Conservation (phyloP, 192 early-diverging fungal genomes). For the Rhizophlyctis rosea region DNA sequence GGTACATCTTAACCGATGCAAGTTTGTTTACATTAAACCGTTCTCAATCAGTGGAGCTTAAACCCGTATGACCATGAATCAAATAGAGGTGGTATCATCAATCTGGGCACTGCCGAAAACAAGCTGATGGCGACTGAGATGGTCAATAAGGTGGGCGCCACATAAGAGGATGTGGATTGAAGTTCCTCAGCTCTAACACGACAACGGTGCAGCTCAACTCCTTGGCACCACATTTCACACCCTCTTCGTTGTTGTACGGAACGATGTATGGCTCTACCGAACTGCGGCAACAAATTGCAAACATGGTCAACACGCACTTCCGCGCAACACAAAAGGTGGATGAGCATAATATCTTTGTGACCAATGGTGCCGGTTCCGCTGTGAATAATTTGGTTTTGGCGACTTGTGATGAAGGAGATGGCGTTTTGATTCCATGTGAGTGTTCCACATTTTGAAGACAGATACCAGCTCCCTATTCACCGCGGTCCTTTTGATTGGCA, state of each 20-base stretch:
- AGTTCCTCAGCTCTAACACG: too few relatives aligned
- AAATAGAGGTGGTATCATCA: slow-evolving; percentile 73
- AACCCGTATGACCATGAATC: slow-evolving; percentile 35
- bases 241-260: slow-evolving; percentile 34
- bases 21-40: too few relatives aligned
- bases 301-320: slow-evolving; percentile 66
- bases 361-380: slow-evolving; percentile 64
- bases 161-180: background rate
- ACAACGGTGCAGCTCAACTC: slow-evolving; percentile 7
- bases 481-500: background rate
- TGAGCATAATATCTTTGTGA: slow-evolving; percentile 55
- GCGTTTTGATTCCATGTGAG: slow-evolving; percentile 58
- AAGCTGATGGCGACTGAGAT: slow-evolving; percentile 56
- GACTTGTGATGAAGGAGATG: slow-evolving; percentile 68
- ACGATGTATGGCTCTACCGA: slow-evolving; percentile 49
- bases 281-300: slow-evolving; percentile 59
- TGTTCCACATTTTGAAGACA: background rate
- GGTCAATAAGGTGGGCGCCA: slow-evolving; percentile 48
- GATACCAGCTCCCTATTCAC: background rate
- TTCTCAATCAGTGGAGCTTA: too few relatives aligned
- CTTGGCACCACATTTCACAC: slow-evolving; percentile 7
- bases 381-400: slow-evolving; percentile 64
- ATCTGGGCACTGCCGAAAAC: slow-evolving; percentile 80
- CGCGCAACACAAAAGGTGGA: slow-evolving; percentile 39
- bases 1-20: too few relatives aligned